A percentile compares a stretch with the other conserved stretches of the same genome.
Evolutionary conservation across 768 basidiomycete genomes (phyloP).

Genomic region (Hypsizygus marmoreus): DNA sequence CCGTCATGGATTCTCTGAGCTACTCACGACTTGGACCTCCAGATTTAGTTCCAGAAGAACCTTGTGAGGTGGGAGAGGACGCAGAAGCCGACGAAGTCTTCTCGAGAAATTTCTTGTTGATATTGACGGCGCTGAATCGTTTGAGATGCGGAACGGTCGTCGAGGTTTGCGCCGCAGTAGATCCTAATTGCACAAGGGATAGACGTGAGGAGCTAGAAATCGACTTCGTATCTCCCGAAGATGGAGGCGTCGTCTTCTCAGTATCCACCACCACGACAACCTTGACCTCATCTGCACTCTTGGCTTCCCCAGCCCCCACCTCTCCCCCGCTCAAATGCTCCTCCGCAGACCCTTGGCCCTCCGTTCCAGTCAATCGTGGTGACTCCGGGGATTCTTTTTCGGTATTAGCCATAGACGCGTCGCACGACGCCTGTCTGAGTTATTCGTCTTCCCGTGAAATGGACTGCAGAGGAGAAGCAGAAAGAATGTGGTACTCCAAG

Average conservation of each 20-base stretch:
- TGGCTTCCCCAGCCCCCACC: slow-evolving; percentile 21
- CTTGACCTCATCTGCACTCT: slow-evolving; percentile 7
- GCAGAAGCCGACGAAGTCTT: slow-evolving; percentile 72
- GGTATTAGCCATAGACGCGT: slow-evolving; percentile 83
- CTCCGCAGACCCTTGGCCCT: slow-evolving; percentile 33
- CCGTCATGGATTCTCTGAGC: slow-evolving; percentile 1
- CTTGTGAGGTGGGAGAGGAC: slow-evolving; percentile 44
- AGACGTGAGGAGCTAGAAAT: slow-evolving; percentile 37
- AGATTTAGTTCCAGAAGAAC: slow-evolving; percentile 47
- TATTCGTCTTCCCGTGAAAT: slow-evolving; percentile 33
- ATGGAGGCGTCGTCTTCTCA: slow-evolving; percentile 21
- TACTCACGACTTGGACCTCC: slow-evolving; percentile 56
- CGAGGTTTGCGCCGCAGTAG: slow-evolving; percentile 33
- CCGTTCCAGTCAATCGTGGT: slow-evolving; percentile 44
- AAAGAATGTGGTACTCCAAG: not conserved
- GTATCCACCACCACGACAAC: slow-evolving; percentile 9
- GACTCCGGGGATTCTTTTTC: slow-evolving; percentile 48
- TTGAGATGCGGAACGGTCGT: slow-evolving; percentile 63
- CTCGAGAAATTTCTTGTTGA: slow-evolving; percentile 96
- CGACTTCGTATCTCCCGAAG: slow-evolving; percentile 24
- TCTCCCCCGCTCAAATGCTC: slow-evolving; percentile 25
- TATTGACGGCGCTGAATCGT: slow-evolving; percentile 86
- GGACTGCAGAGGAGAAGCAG: slow-evolving; percentile 16
- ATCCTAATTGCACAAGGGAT: slow-evolving; percentile 48
- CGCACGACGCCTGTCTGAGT: slow-evolving; percentile 56